Evolutionary conservation across 257 asterid genomes (phyloP), one percentile per base, ranked within the genome.

Genomic region (Coffea canephora): DNA sequence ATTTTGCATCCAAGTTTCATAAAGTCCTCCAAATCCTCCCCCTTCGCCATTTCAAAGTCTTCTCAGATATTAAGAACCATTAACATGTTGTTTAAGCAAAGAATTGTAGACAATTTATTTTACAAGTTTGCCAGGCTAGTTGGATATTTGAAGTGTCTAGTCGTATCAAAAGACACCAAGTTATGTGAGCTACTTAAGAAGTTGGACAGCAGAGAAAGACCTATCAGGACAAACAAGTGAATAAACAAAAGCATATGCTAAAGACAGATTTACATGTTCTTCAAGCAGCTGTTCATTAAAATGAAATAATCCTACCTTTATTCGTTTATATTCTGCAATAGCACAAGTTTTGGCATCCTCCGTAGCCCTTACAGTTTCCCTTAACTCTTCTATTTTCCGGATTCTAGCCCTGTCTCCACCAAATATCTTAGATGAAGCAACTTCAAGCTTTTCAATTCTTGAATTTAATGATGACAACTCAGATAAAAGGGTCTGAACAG

Each of bases 381-480:
- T 88, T 73, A 95, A 83, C 89, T 95, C 98, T 82, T 95, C 99
- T 83, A 95, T 93, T 87, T 93, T 95, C 79, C 89, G 92, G 69
- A 90, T 86, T 87, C 99, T 92, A 45, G 93, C 84, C 82, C 96
- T 85, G 85, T 93, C 99, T 64, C 99, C 99, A 75, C 98, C 99
- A 87, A 95, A 95, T 87, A 95, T 90, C 90, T 93, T 95, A 48
- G 97, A 92, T 21, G 99, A 87, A 65, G 99, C 97, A 85, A 92
- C 91, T 87, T 95, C 97, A 77, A 95, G 98, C 86, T 91, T 95
- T 87, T 92, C 97, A 72, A 95, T 91, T 87, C 92, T 91, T 65
- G 89, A 88, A 78, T 89, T 85, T 66, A 93, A 85, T 12, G 99
- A 89, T 62, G 99, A 82, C 52, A 95, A 72, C 41, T 95, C 99